Base-by-base conservation (phyloP, 208 protist genomes). In the Trypanosoma congolense region DNA sequence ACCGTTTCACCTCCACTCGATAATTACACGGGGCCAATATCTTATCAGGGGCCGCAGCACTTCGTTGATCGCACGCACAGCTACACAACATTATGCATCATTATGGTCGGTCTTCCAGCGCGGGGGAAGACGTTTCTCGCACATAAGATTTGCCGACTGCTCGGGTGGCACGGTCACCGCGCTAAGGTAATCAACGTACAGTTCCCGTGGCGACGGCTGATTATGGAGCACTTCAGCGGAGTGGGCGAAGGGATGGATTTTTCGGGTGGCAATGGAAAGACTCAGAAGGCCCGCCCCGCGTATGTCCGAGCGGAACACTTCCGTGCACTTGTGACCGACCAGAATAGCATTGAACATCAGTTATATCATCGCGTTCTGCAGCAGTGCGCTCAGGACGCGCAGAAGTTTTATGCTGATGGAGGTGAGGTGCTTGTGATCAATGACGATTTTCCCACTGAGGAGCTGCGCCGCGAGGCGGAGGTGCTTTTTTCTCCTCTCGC, bases 81-180 rank as follows among this genome's bases (percentile, higher is more conserved):
- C 47, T 73, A 74, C 52, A 63, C 61, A 9, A 77, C 75, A 25
- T 65, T 91, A 0, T 69, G 87, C 52, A 85, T 95, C 45, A 70
- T 92, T 53, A 95, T 92, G 89, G 81, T 95, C 33, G 89, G 89
- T 26, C 75, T 95, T 12, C 89, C 89, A 22, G 89, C 85, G n/a
- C 74, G 89, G 0, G 89, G 89, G 9, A 95, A 95, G 48, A 95
- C 89, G 2, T 95, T 93, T 61, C 51, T 95, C 4, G 89, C 89
- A 14, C 84, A 95, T 46, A 95, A 93, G 56, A 83, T 95, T 14
- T 90, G 85, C 54, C 71, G 89, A 5, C 74, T 91, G 49, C 69
- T 93, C 19, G 77, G 77, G 19, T 95, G 89, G 89, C 82, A 92
- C 42, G 85, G 85, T 16, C 72, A 31, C 4, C 53, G 73, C 4